Evolutionary conservation across 345 rosid species (phyloP).

Genomic region (Kernera saxatilis): DNA sequence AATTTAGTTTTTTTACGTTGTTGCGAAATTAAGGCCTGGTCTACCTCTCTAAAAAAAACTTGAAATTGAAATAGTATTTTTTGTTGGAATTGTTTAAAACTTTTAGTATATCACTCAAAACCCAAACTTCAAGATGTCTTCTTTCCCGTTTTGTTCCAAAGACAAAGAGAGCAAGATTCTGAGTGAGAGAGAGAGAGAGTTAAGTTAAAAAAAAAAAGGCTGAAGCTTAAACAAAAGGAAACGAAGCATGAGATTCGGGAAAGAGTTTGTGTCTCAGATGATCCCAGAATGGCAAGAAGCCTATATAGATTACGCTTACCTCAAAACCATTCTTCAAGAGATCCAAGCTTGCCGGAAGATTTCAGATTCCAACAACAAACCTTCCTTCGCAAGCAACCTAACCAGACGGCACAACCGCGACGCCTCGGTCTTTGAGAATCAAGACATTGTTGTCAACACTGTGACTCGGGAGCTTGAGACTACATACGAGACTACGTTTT

Average conservation of each 20-base stretch:
- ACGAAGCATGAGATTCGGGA: constrained; percentile 65
- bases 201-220: not conserved
- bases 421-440: not conserved
- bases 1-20: too few relatives aligned
- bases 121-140: constrained; percentile 3
- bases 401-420: constrained; percentile 13
- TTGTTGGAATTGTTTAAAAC: not conserved
- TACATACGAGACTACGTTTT: constrained; percentile 21
- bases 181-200: not conserved
- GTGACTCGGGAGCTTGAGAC: constrained; percentile 15
- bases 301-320: constrained; percentile 58
- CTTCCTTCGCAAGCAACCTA: constrained; percentile 35
- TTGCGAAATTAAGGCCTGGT: too few relatives aligned
- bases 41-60: too few relatives aligned
- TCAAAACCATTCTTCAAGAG: constrained; percentile 50
- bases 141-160: not conserved
- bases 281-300: constrained; percentile 82
- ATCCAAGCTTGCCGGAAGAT: constrained; percentile 29
- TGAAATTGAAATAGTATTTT: too few relatives aligned
- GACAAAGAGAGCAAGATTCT: constrained; percentile 1
- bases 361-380: constrained; percentile 17
- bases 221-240: not conserved
- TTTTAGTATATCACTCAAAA: constrained; percentile 7
- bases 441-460: constrained; percentile 25
- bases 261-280: constrained; percentile 60